A percentile compares a stretch with the other conserved stretches of the same genome.
Evolutionary conservation across 257 asterid species (phyloP).

Genomic region (Echium plantagineum): DNA sequence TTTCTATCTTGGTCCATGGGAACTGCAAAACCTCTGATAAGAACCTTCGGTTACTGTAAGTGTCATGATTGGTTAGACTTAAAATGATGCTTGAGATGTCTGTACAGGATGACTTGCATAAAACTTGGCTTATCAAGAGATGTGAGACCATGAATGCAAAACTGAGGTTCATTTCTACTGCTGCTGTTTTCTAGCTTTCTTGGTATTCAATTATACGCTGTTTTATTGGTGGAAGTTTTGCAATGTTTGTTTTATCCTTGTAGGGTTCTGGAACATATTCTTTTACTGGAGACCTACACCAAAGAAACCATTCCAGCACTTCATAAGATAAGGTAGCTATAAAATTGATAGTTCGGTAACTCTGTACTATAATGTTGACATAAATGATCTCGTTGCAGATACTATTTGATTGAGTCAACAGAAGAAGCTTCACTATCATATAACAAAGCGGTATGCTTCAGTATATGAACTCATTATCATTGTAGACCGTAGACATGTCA

Average conservation of each 20-base stretch:
- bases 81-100: constrained; percentile 8
- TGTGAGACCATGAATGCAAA: constrained; percentile 99
- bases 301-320: constrained; percentile 90
- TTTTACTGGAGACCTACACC: constrained; percentile 85
- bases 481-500: no score
- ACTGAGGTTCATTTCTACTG: constrained; percentile 51
- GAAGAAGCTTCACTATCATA: constrained; percentile 97
- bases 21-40: no score
- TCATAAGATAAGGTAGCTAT: constrained; percentile 70
- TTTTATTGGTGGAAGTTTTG: background rate
- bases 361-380: constrained; percentile 2
- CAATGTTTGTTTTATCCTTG: constrained; percentile 8
- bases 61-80: background rate
- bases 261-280: constrained; percentile 90
- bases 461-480: no score
- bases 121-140: constrained; percentile 94
- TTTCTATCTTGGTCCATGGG: background rate
- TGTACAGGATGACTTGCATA: constrained; percentile 80
- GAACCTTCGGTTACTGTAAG: no score
- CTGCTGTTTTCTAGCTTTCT: constrained; percentile 14
- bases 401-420: constrained; percentile 79
- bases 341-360: background rate
- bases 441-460: constrained; percentile 70
- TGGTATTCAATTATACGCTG: background rate
- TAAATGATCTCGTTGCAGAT: constrained; percentile 32